These are phyloP conservation scores for Lactifluus volemus DNA, from an alignment of 768 basidiomycete genomes.

Conservation along the genomic window DNA sequence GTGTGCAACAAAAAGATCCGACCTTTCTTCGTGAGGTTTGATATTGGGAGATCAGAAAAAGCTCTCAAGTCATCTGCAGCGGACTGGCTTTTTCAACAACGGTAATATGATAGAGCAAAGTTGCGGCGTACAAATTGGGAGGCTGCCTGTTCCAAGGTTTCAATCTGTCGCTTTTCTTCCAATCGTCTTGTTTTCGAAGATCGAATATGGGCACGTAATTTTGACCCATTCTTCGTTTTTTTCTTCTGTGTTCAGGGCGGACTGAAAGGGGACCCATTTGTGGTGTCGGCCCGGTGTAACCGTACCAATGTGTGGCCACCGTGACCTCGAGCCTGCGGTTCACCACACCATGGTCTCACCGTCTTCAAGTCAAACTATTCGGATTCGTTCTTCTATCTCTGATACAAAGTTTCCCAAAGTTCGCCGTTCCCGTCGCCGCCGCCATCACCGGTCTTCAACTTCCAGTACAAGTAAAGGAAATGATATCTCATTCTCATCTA, in stretches of 20 bases:
- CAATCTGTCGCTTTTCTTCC: slow-evolving; percentile 17
- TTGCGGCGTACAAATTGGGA: slow-evolving; percentile 13
- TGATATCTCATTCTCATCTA: slow-evolving; percentile 14
- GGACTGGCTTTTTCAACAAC: slow-evolving; percentile 9
- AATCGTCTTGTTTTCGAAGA: slow-evolving; percentile 14
- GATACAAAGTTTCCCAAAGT: slow-evolving; percentile 5
- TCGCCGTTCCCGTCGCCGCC: slow-evolving; percentile 9
- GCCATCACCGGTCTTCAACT: slow-evolving; percentile 12
- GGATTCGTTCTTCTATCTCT: slow-evolving; percentile 4
- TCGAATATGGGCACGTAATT: not conserved
- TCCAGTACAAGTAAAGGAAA: slow-evolving; percentile 11
- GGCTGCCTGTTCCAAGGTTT: slow-evolving; percentile 14
- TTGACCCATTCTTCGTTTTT: slow-evolving; percentile 3
- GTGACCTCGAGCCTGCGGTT: no score
- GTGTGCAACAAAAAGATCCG: not conserved
- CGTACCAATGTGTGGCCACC: no score
- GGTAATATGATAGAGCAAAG: not conserved
- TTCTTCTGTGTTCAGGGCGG: slow-evolving; percentile 5
- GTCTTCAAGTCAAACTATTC: slow-evolving; percentile 6
- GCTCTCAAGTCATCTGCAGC: slow-evolving; percentile 8
- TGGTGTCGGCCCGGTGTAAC: not conserved
- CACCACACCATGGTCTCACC: not conserved
- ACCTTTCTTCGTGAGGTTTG: slow-evolving; percentile 20
- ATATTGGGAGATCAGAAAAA: slow-evolving; percentile 18
- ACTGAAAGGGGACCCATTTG: slow-evolving; percentile 13